phyloP scores from a whole-genome alignment of 352 stramenopile species.

The Lagenidium sp. region DNA sequence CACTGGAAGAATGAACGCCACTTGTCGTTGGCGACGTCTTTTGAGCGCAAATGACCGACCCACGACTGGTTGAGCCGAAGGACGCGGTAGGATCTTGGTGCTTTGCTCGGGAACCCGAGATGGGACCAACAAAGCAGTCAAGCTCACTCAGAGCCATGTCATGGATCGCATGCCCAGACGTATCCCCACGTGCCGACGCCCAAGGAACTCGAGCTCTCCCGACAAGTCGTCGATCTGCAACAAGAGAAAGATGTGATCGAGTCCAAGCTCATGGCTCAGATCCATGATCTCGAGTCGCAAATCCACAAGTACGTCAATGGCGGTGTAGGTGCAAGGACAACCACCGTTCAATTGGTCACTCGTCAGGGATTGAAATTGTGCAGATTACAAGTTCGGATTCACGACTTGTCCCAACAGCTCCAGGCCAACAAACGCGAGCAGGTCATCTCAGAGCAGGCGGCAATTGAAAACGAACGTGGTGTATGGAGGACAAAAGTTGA shows the following conservation, averaged over 20 bases:
- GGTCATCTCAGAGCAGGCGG: slow-evolving; percentile 35
- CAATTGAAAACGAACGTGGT: slow-evolving; percentile 34
- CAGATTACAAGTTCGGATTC: slow-evolving; percentile 45
- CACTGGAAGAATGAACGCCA: no score
- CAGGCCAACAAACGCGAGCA: slow-evolving; percentile 55
- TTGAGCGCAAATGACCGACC: slow-evolving; percentile 10
- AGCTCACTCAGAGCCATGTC: no score
- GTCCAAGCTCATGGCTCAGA: slow-evolving; percentile 44
- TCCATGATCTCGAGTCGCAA: slow-evolving; percentile 55
- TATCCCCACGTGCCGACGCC: slow-evolving; percentile 65
- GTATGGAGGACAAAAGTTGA: slow-evolving; percentile 30
- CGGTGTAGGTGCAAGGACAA: no score
- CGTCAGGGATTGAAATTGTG: no score
- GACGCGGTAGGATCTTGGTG: slow-evolving; percentile 20
- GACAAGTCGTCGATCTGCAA: slow-evolving; percentile 51
- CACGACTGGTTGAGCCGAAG: slow-evolving; percentile 17
- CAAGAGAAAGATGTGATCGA: slow-evolving; percentile 62
- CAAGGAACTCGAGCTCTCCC: slow-evolving; percentile 62
- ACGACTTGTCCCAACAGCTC: slow-evolving; percentile 43
- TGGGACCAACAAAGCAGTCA: no score
- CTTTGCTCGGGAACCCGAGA: neutral
- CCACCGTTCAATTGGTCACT: no score
- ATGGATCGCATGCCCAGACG: slow-evolving; percentile 35
- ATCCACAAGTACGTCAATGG: slow-evolving; percentile 54
- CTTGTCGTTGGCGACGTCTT: no score